These are phyloP conservation scores for Dipodascus albidus DNA, from an alignment of 805 yeast species.

Conservation along the genomic window DNA sequence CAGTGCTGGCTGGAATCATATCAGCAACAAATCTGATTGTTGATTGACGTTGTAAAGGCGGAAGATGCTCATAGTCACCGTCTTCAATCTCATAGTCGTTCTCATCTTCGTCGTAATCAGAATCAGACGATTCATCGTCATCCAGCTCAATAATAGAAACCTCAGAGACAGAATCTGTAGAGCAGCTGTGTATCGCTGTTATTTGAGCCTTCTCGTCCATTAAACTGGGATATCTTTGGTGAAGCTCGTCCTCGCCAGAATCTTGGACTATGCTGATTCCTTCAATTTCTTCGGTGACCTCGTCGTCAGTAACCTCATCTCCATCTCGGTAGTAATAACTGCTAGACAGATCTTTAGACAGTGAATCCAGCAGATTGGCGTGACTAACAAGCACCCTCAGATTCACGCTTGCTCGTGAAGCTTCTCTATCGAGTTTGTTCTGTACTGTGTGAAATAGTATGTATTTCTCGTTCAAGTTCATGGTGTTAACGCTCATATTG, in stretches of 20 bases:
- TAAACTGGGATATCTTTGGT: background rate
- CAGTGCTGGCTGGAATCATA: background rate
- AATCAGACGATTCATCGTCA: background rate
- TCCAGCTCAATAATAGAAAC: background rate
- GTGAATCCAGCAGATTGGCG: slow-evolving; percentile 55
- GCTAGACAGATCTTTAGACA: background rate
- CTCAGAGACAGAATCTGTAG: background rate
- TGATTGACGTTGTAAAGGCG: background rate
- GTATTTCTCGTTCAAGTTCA: slow-evolving; percentile 40
- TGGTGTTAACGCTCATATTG: background rate
- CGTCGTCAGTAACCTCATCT: background rate
- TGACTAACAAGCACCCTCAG: slow-evolving; percentile 52
- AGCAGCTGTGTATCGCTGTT: background rate
- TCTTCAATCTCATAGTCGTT: background rate
- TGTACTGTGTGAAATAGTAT: slow-evolving; percentile 55
- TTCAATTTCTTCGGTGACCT: background rate
- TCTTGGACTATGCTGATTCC: background rate
- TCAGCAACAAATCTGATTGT: background rate
- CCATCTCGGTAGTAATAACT: background rate
- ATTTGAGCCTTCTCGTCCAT: background rate
- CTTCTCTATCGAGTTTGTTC: slow-evolving; percentile 50
- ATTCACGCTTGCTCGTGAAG: slow-evolving; percentile 43
- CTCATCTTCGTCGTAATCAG: background rate
- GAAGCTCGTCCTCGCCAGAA: background rate
- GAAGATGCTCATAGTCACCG: background rate